A percentile compares a stretch with the other conserved stretches of the same genome.
phyloP scores from a whole-genome alignment of 352 stramenopile genomes.

The Vaucheria bursata region DNA sequence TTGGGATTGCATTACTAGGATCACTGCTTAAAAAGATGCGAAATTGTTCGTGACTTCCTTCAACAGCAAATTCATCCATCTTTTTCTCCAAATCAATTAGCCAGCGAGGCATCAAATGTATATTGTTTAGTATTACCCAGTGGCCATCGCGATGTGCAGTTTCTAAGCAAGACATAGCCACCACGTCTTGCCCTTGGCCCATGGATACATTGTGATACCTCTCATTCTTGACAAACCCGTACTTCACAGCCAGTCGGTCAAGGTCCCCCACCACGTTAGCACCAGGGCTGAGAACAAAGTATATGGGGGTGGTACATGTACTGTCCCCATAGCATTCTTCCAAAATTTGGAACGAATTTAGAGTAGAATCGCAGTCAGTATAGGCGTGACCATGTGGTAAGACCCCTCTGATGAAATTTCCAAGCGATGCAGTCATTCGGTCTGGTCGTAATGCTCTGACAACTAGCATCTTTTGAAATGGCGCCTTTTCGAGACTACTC shows the following conservation, averaged over 20 bases:
- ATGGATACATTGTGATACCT: conserved; percentile 96
- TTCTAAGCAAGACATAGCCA: conserved; percentile 86
- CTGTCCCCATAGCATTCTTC: conserved; percentile 86
- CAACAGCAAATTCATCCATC: conserved; percentile 83
- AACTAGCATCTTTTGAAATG: conserved; percentile 91
- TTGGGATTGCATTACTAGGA: conserved; percentile 80
- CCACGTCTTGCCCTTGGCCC: conserved; percentile 86
- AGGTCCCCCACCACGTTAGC: conserved; percentile 88
- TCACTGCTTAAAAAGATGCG: conserved; percentile 86
- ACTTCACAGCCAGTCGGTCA: conserved; percentile 83
- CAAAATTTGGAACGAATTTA: conserved; percentile 84
- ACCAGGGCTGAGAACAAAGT: conserved; percentile 90
- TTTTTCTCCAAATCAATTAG: conserved; percentile 91
- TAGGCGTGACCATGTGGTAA: conserved; percentile 84
- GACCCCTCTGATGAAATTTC: conserved; percentile 83
- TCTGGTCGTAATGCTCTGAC: conserved; percentile 83
- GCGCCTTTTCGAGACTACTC: conserved; percentile 56
- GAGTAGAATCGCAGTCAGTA: conserved; percentile 86
- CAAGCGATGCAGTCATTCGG: conserved; percentile 84
- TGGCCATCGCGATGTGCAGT: conserved; percentile 85
- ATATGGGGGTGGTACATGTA: conserved; percentile 85
- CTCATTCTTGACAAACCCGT: conserved; percentile 86
- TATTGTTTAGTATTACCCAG: conserved; percentile 96
- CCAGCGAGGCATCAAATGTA: conserved; percentile 93
- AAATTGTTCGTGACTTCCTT: conserved; percentile 86